These are phyloP conservation scores for Pisolithus tinctorius DNA, from an alignment of 768 basidiomycete genomes.

Conservation along the genomic window DNA sequence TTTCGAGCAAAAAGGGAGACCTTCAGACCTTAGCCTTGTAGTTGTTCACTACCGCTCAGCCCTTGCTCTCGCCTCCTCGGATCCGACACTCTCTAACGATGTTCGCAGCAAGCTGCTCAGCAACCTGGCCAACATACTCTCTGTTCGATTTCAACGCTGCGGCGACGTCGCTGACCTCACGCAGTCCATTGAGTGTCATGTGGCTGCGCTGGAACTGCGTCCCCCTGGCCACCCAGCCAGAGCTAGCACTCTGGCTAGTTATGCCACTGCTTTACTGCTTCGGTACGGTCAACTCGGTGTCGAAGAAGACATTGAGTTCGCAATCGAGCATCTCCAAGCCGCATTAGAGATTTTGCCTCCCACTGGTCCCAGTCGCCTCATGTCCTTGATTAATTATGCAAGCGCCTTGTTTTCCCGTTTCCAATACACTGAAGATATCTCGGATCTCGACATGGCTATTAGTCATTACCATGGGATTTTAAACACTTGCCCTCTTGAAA, in stretches of 20 bases:
- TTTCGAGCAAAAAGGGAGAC: slow-evolving; percentile 12
- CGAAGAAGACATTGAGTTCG: slow-evolving; percentile 24
- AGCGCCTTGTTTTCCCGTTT: slow-evolving; percentile 24
- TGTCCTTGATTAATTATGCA: slow-evolving; percentile 23
- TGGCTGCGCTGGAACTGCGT: slow-evolving; percentile 20
- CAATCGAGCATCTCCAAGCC: slow-evolving; percentile 17
- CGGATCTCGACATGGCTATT: slow-evolving; percentile 19
- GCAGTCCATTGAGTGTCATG: slow-evolving; percentile 22
- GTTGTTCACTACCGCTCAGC: slow-evolving; percentile 23
- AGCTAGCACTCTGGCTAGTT: slow-evolving; percentile 19
- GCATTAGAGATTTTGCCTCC: slow-evolving; percentile 16
- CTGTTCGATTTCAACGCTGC: slow-evolving; percentile 21
- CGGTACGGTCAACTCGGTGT: slow-evolving; percentile 20
- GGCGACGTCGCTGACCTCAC: slow-evolving; percentile 20
- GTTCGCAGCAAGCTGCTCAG: slow-evolving; percentile 18
- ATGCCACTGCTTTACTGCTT: slow-evolving; percentile 22
- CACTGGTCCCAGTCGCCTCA: slow-evolving; percentile 8
- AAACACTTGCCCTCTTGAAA: slow-evolving; percentile 12
- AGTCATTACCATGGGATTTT: slow-evolving; percentile 17
- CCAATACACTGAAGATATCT: slow-evolving; percentile 12
- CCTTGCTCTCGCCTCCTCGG: slow-evolving; percentile 15
- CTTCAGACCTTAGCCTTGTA: slow-evolving; percentile 20
- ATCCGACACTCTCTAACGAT: slow-evolving; percentile 12
- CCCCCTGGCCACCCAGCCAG: slow-evolving; percentile 21
- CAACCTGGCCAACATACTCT: slow-evolving; percentile 23